Percentiles rank a stretch among this genome's conserved stretches.
These are phyloP conservation scores for Halophytophthora batemanensis DNA, from an alignment of 352 stramenopile species.

Conservation along the genomic window DNA sequence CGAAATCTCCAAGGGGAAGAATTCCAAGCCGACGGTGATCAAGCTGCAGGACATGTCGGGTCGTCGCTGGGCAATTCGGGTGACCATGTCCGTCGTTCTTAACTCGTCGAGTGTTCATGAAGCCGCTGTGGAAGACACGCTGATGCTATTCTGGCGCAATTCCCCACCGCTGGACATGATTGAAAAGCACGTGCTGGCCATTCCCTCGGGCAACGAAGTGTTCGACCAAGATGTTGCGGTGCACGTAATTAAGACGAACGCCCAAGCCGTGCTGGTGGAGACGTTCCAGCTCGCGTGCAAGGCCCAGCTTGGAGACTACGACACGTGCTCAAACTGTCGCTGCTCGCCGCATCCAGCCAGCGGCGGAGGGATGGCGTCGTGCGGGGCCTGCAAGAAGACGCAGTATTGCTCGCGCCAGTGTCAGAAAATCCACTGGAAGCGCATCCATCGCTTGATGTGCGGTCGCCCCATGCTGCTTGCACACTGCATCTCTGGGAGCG, in stretches of 20 bases:
- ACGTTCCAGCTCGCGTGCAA: conserved; percentile 25
- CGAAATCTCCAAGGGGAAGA: conserved; percentile 20
- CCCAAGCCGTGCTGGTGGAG: conserved; percentile 22
- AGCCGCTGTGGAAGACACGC: conserved; percentile 15
- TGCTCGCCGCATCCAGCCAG: conserved; percentile 14
- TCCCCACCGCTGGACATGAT: conserved; percentile 23
- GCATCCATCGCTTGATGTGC: conserved; percentile 28
- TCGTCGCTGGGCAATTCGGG: conserved; percentile 24
- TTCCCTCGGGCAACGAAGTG: conserved; percentile 16
- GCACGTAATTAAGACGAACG: conserved; percentile 20
- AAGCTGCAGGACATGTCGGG: conserved; percentile 15
- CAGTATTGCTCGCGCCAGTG: conserved; percentile 34
- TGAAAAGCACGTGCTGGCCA: conserved; percentile 16
- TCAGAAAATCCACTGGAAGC: conserved; percentile 32
- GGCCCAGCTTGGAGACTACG: conserved; percentile 17
- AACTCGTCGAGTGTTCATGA: conserved; percentile 11
- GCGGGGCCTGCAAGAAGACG: conserved; percentile 24
- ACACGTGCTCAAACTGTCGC: conserved; percentile 17
- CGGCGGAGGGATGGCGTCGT: conserved; percentile 14
- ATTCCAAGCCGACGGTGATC: conserved; percentile 21
- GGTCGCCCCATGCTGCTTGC: conserved; percentile 15
- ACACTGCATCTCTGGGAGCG: conserved; percentile 19
- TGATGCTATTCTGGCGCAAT: conserved; percentile 30
- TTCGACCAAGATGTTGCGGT: conserved; percentile 28
- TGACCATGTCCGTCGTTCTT: conserved; percentile 7